phyloP scores from a whole-genome alignment of 225 moss, liverwort and hornwort species.

The Straminergon stramineum region DNA sequence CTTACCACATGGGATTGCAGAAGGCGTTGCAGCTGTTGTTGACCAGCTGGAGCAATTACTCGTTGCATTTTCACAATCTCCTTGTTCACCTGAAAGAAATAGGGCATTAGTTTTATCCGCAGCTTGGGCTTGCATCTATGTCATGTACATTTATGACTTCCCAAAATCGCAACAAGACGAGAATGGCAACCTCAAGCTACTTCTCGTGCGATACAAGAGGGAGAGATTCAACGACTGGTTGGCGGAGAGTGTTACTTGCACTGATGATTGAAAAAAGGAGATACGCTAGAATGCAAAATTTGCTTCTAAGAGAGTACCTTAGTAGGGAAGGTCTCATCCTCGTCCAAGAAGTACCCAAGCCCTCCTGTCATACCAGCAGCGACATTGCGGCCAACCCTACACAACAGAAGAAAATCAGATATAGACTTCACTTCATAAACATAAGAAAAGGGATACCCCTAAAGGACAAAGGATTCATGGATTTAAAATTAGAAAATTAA shows the following conservation, averaged over 20 bases:
- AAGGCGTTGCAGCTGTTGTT: slow-evolving; percentile 74
- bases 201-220: neutral
- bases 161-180: neutral
- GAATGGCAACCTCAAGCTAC: neutral
- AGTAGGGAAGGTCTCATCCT: slow-evolving; percentile 65
- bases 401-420: neutral
- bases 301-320: slow-evolving; percentile 35
- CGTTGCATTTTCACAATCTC: slow-evolving; percentile 92
- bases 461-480: neutral
- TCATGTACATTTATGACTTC: neutral
- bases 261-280: neutral
- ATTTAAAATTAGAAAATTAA: neutral
- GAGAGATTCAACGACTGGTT: neutral
- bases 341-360: slow-evolving; percentile 84
- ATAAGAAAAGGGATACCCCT: neutral
- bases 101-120: neutral
- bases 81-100: slow-evolving; percentile 56
- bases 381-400: slow-evolving; percentile 93
- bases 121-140: neutral
- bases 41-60: slow-evolving; percentile 69
- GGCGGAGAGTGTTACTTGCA: neutral
- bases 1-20: slow-evolving; percentile 72
- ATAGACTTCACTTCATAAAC: neutral
- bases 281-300: neutral
- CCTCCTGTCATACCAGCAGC: slow-evolving; percentile 99